Conservation (phyloP, 140 eudicot genomes). For the Bidens hawaiensis region DNA sequence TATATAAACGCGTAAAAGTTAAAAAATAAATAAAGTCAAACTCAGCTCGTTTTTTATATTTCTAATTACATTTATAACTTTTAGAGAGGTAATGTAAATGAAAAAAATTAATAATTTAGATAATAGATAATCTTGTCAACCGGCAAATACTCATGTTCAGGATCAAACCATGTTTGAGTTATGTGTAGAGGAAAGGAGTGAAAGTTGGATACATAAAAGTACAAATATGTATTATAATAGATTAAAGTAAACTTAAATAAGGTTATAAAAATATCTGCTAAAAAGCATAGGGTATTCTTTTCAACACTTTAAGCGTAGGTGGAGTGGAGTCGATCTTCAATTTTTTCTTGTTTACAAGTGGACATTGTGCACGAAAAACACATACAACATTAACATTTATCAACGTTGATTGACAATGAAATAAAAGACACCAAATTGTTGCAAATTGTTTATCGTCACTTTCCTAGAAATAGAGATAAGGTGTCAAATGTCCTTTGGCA, state of each 20-base stretch:
- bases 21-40: not conserved
- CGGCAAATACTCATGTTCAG: too few species aligned
- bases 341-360: conserved; percentile 21
- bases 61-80: too few species aligned
- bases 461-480: conserved; percentile 22
- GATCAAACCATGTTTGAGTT: too few species aligned
- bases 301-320: conserved; percentile 7
- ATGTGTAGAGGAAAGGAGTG: too few species aligned
- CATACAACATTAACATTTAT: not conserved
- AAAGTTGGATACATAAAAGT: not conserved
- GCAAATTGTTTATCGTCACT: conserved; percentile 28
- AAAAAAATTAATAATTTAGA: too few species aligned
- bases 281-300: not conserved
- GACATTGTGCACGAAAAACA: not conserved
- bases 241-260: too few species aligned
- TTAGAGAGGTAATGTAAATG: too few species aligned
- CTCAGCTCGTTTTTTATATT: too few species aligned
- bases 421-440: conserved; percentile 12
- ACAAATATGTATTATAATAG: not conserved
- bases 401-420: conserved; percentile 26
- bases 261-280: conserved; percentile 11
- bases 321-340: conserved; percentile 13
- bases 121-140: not conserved
- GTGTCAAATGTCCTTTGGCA: conserved; percentile 23
- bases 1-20: not conserved